phyloP scores from a whole-genome alignment of 2,329 filamentous ascomycete genomes.

The Colletotrichum caudatum region DNA sequence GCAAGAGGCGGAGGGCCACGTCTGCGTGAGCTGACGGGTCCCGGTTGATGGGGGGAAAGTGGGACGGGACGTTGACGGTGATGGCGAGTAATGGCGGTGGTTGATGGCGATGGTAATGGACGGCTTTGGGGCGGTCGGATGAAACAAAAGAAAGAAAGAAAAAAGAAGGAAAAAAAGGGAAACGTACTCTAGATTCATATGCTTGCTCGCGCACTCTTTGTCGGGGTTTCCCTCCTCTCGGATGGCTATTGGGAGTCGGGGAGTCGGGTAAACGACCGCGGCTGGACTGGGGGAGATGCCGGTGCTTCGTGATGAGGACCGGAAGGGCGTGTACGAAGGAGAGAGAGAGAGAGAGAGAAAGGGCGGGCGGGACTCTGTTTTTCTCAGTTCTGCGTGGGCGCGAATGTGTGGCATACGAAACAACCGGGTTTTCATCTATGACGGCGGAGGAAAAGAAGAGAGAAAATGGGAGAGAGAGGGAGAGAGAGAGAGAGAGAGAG shows the following conservation, averaged over 20 bases:
- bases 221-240: conserved; percentile 11
- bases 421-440: background rate
- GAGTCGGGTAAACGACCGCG: conserved; percentile 13
- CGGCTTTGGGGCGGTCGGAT: background rate
- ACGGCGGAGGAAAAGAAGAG: background rate
- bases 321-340: background rate
- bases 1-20: conserved; percentile 57
- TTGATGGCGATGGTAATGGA: background rate
- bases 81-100: background rate
- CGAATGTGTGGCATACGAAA: conserved; percentile 14
- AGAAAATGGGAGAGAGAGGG: too few species aligned
- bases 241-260: conserved; percentile 18
- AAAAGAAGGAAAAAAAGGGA: too few species aligned
- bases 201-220: conserved; percentile 29
- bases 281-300: conserved; percentile 23
- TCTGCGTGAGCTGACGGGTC: conserved; percentile 49
- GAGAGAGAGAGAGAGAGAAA: background rate
- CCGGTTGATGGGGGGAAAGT: background rate
- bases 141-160: background rate
- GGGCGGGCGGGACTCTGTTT: background rate
- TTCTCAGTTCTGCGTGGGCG: background rate
- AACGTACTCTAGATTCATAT: conserved; percentile 28
- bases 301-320: background rate
- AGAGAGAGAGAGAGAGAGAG: too few species aligned
- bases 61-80: background rate